phyloP scores from a whole-genome alignment of 148 eudicot genomes.

The Linanthus parryae region DNA sequence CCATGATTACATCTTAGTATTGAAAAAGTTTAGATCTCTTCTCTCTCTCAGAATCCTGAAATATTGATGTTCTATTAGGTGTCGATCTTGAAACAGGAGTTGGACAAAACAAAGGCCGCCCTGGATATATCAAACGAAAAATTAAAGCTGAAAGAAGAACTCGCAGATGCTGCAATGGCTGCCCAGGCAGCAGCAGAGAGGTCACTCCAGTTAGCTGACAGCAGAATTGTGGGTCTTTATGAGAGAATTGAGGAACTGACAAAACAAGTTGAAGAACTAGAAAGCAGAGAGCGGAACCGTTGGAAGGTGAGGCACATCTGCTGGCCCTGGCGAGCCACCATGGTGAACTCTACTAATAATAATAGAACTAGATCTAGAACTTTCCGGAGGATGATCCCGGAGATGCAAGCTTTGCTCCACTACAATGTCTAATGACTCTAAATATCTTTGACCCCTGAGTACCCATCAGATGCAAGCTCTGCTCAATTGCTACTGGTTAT shows the following conservation, averaged over 20 bases:
- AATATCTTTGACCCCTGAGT: too few species aligned
- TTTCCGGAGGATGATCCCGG: conserved; percentile 35
- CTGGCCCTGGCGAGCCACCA: conserved; percentile 59
- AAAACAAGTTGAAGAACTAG: conserved; percentile 46
- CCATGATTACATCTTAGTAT: not conserved
- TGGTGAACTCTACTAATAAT: conserved; percentile 12
- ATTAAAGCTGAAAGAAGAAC: conserved; percentile 55
- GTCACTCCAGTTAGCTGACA: conserved; percentile 63
- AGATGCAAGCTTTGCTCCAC: conserved; percentile 56
- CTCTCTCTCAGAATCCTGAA: not conserved
- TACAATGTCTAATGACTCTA: too few species aligned
- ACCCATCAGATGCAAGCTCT: too few species aligned
- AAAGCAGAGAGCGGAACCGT: conserved; percentile 25
- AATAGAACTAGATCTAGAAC: conserved; percentile 16
- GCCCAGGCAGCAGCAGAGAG: conserved; percentile 64
- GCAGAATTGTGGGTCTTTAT: conserved; percentile 33
- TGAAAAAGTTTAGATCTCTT: not conserved
- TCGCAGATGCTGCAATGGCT: conserved; percentile 61
- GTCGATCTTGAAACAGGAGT: conserved; percentile 45
- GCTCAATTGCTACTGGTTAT: too few species aligned
- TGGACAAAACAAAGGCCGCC: conserved; percentile 57
- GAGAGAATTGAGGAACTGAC: conserved; percentile 55
- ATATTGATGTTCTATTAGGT: conserved; percentile 20
- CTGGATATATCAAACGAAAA: conserved; percentile 47
- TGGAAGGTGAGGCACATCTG: conserved; percentile 40